Percentiles rank a stretch among this genome's conserved stretches.
These are phyloP conservation scores for Coemansia sp. DNA, from an alignment of 192 early-diverging fungal species.

Conservation along the genomic window DNA sequence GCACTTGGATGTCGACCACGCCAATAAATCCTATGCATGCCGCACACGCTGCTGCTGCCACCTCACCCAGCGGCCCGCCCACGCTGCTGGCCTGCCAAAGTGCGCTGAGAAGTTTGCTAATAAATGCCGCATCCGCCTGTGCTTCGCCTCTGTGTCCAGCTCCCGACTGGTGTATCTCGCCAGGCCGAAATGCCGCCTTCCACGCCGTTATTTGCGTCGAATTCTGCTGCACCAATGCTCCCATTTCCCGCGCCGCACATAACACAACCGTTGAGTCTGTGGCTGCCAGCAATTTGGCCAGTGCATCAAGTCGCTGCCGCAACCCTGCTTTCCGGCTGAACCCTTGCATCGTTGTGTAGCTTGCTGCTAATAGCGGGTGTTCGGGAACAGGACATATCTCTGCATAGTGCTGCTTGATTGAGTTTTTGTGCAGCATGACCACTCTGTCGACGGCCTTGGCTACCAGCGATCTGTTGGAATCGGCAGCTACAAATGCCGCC, in stretches of 20 bases:
- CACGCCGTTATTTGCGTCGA: constrained; percentile 24
- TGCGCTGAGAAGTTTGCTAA: constrained; percentile 13
- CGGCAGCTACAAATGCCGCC: constrained; percentile 23
- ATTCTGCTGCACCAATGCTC: constrained; percentile 19
- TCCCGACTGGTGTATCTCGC: background rate
- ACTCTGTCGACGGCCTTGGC: constrained; percentile 31
- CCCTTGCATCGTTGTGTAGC: constrained; percentile 20
- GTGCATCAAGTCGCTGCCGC: constrained; percentile 16
- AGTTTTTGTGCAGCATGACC: constrained; percentile 15
- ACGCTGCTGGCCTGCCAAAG: constrained; percentile 29
- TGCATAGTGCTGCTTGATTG: constrained; percentile 16
- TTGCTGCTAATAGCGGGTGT: constrained; percentile 34
- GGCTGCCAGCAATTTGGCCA: constrained; percentile 34
- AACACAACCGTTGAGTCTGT: constrained; percentile 37
- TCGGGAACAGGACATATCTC: constrained; percentile 46
- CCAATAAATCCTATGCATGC: constrained; percentile 45
- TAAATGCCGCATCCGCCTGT: constrained; percentile 1
- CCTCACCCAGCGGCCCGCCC: constrained; percentile 21
- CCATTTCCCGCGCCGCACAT: constrained; percentile 42
- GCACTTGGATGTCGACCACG: constrained; percentile 9
- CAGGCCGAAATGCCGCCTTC: constrained; percentile 30
- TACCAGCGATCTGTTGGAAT: constrained; percentile 2
- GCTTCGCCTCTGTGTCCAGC: background rate
- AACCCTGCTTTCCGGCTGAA: constrained; percentile 5
- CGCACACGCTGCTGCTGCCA: constrained; percentile 45